Evolutionary conservation across 768 basidiomycete species (phyloP).

Genomic region (Mrakia hoshinonis): DNA sequence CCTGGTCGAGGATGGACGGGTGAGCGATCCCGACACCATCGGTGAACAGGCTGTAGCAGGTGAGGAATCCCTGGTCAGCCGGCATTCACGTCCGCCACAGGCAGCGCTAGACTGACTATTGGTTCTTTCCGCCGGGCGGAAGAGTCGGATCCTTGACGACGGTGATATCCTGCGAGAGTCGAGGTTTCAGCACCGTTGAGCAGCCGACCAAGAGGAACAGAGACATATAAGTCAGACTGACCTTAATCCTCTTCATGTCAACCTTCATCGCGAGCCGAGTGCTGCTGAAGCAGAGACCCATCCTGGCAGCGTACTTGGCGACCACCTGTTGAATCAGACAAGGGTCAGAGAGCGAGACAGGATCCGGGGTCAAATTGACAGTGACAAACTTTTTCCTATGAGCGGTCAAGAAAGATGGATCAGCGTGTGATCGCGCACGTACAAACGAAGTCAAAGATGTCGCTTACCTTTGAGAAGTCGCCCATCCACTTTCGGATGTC

Average conservation of each 20-base stretch:
- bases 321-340: slow-evolving; percentile 21
- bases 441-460: no score
- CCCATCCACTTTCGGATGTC: slow-evolving; percentile 37
- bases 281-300: slow-evolving; percentile 37
- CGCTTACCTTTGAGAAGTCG: slow-evolving; percentile 33
- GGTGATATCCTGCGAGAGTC: slow-evolving; percentile 26
- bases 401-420: no score
- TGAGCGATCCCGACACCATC: slow-evolving; percentile 39
- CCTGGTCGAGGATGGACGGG: slow-evolving; percentile 32
- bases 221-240: no score
- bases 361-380: slow-evolving; percentile 14
- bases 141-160: slow-evolving; percentile 31
- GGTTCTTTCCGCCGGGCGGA: slow-evolving; percentile 32
- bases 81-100: neutral
- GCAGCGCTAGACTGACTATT: slow-evolving; percentile 17
- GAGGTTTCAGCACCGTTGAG: no score
- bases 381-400: no score
- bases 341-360: neutral
- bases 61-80: neutral
- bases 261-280: slow-evolving; percentile 35
- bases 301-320: slow-evolving; percentile 39
- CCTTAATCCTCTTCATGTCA: slow-evolving; percentile 4
- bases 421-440: no score
- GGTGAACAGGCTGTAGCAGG: slow-evolving; percentile 33
- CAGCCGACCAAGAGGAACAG: no score